Base-by-base conservation (phyloP, 495 filamentous ascomycete genomes). In the Glarea lozoyensis region DNA sequence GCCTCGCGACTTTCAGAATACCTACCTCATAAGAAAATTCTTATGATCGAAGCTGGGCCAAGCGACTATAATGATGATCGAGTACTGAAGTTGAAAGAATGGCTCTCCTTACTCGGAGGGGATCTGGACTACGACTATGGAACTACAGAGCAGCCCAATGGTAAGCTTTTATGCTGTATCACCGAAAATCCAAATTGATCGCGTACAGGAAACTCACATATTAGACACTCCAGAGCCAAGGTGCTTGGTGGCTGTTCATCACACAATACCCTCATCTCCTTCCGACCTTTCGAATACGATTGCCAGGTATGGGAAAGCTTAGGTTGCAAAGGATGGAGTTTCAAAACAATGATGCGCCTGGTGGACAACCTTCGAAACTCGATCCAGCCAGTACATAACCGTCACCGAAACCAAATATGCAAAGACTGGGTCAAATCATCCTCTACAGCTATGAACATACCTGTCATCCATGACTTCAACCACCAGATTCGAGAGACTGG, bases 191-290 rank as follows among this genome's bases (percentile, higher is more conserved):
- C 19, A 39, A 10, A n/a, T n/a, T 20, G 9, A 15, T 17, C 12
- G 13, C n/a, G 11, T n/a, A 15, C 53, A 81, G 84, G 82, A 54
- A 88, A 88, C 62, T 87, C 82, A 37, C 70, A 81, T 66, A 88
- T 92, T 61, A 76, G 84, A 40, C 84, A 89, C 62, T 86, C 86
- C 12, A 76, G 86, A 44, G 85, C 86, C 22, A 88, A 88, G 66
- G 82, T 89, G 10, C 73, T 92, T 19, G 86, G 86, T 49, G 86
- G 86, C 42, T 92, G 86, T 69, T 87, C 83, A 17, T 84, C 79
- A 35, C 86, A 92, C 69, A 92, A 92, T 57, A 89, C 86, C 20
- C 68, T 89, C 41, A 88, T 92, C 56, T 86, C 82, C 3, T 89
- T 88, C 68, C 75, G 84, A 16, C 83, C 85, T 2, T 89, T 89